phyloP scores from a whole-genome alignment of 805 yeast genomes.

The Nakazawaea populi region DNA sequence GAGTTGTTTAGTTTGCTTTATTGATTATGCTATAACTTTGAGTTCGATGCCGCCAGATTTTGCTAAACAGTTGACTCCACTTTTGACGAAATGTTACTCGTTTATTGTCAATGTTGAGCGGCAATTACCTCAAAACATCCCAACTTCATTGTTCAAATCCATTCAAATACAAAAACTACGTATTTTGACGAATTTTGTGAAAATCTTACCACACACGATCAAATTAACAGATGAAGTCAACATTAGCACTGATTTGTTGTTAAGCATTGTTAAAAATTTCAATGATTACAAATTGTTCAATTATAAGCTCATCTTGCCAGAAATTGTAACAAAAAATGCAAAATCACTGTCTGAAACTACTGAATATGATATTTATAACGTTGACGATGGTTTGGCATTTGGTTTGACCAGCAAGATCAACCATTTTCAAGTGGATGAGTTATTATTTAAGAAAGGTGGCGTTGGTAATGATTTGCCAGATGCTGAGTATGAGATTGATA shows the following conservation, averaged over 20 bases:
- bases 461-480: neutral
- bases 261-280: constrained; percentile 27
- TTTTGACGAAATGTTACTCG: constrained; percentile 23
- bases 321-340: constrained; percentile 6
- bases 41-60: constrained; percentile 30
- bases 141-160: constrained; percentile 16
- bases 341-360: constrained; percentile 3
- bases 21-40: constrained; percentile 42
- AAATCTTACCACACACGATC: constrained; percentile 26
- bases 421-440: constrained; percentile 23
- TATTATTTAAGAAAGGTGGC: constrained; percentile 21
- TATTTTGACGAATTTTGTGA: constrained; percentile 24
- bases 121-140: constrained; percentile 17
- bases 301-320: constrained; percentile 11
- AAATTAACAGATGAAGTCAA: constrained; percentile 18
- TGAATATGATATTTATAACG: constrained; percentile 24
- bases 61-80: constrained; percentile 23
- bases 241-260: constrained; percentile 23
- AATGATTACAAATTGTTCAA: constrained; percentile 17
- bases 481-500: constrained; percentile 21
- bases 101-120: constrained; percentile 20
- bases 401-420: constrained; percentile 38
- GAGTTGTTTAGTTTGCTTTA: constrained; percentile 49
- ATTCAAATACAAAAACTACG: constrained; percentile 24
- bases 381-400: constrained; percentile 31